Evolutionary conservation across 2,329 filamentous ascomycete species (phyloP).

Genomic region (Calonectria ilicicola): DNA sequence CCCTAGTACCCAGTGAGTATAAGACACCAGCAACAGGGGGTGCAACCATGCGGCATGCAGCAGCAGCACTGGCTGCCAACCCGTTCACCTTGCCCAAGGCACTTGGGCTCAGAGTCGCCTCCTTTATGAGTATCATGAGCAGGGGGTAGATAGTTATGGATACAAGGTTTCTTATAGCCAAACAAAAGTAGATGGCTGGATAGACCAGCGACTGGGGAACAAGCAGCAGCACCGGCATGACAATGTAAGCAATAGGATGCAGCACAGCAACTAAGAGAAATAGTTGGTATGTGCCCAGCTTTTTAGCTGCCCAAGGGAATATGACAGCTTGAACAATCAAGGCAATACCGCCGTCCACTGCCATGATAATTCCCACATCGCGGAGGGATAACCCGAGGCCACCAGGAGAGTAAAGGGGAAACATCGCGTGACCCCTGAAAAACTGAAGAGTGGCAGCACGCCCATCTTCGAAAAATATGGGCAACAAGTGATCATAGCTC

Average conservation of each 20-base stretch:
- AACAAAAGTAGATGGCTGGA: conserved; percentile 68
- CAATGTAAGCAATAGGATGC: conserved; percentile 71
- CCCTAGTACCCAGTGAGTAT: conserved; percentile 69
- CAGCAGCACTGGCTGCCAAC: conserved; percentile 73
- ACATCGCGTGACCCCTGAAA: conserved; percentile 46
- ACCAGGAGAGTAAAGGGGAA: conserved; percentile 68
- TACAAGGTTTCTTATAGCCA: conserved; percentile 69
- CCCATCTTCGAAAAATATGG: conserved; percentile 91
- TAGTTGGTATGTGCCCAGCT: conserved; percentile 69
- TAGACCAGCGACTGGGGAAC: conserved; percentile 65
- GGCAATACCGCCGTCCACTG: conserved; percentile 69
- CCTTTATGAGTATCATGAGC: conserved; percentile 75
- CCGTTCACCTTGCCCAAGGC: conserved; percentile 75
- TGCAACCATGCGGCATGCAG: conserved; percentile 75
- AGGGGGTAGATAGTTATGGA: conserved; percentile 75
- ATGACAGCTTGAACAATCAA: conserved; percentile 70
- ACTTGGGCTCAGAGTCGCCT: conserved; percentile 67
- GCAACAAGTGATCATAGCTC: conserved; percentile 92
- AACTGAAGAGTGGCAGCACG: conserved; percentile 58
- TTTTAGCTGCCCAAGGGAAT: conserved; percentile 70
- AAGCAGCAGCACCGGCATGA: conserved; percentile 69
- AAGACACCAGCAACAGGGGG: conserved; percentile 74
- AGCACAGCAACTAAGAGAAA: conserved; percentile 69
- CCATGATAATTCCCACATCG: conserved; percentile 71
- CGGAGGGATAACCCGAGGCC: conserved; percentile 73